Evolutionary conservation across 106 monocot species (phyloP), one percentile per base, ranked within the genome.

Genomic region (Iris macrosiphon): DNA sequence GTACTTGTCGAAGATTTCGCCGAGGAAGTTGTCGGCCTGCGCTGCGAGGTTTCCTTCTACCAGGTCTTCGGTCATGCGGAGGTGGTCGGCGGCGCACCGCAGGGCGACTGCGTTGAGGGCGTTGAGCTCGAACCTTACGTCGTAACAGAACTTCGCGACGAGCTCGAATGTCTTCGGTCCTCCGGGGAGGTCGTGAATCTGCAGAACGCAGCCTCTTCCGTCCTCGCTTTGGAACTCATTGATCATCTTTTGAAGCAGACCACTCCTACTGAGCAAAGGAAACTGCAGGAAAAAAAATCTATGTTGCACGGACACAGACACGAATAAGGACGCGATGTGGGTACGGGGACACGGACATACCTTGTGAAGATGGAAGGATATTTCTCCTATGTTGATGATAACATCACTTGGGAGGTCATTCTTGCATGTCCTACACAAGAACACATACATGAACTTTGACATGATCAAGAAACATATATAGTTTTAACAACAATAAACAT

Each of bases 301-400:
- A 16, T 10, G 11, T 23, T 0, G 16, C 57, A 4, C 57, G 45
- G n/a, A n/a, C n/a, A n/a, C n/a, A n/a, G n/a, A n/a, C n/a, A n/a
- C n/a, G n/a, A n/a, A n/a, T n/a, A n/a, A n/a, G n/a, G n/a, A n/a
- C n/a, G n/a, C 31, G 8, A 33, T 18, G 18, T n/a, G n/a, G n/a
- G 7, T 29, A 54, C 19, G 13, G 12, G 27, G 28, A 5, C 3
- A 65, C n/a, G 48, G 20, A 16, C 31, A 47, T 26, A 80, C 80
- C 75, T 80, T 80, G 27, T 80, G 80, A 12, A 80, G 80, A 61
- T 70, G 68, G 63, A 80, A 80, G 0, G 75, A 80, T 57, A 75
- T 71, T 22, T 80, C 75, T 51, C 66, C 75, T 33, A 80, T 57
- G 33, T 80, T 66, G 11, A 80, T 33, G 1, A 80, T 30, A 29